Evolutionary conservation across 2,329 filamentous ascomycete species (phyloP).

Genomic region (Trichophyton rubrum): DNA sequence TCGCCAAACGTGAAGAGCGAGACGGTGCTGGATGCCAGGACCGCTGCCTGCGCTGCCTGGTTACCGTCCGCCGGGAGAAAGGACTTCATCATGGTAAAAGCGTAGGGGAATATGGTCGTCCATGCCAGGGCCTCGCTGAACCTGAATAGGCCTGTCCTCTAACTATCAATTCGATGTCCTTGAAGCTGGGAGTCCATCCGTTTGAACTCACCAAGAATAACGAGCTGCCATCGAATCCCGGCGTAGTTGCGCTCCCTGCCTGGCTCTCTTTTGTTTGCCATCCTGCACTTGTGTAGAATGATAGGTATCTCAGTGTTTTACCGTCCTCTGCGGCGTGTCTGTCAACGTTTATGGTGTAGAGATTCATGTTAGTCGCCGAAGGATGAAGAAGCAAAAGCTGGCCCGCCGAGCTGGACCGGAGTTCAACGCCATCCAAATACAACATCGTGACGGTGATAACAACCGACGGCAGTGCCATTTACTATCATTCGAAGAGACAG

Average conservation of each 20-base stretch:
- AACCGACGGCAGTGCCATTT: too few species aligned
- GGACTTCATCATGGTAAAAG: slow-evolving; percentile 8
- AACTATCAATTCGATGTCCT: background rate
- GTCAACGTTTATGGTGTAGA: too few species aligned
- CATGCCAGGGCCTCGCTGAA: slow-evolving; percentile 11
- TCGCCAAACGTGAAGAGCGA: slow-evolving; percentile 10
- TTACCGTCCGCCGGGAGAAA: background rate
- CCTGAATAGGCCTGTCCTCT: slow-evolving; percentile 7
- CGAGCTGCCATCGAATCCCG: background rate
- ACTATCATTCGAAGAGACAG: too few species aligned
- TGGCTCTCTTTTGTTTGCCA: background rate
- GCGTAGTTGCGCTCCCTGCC: background rate
- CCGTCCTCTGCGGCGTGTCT: too few species aligned
- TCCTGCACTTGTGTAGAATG: too few species aligned
- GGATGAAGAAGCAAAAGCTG: too few species aligned
- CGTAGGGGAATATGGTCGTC: slow-evolving; percentile 11
- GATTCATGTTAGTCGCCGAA: too few species aligned
- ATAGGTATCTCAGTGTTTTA: too few species aligned
- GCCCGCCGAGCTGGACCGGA: too few species aligned
- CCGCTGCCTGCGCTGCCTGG: slow-evolving; percentile 1
- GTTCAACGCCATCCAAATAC: too few species aligned
- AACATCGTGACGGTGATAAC: too few species aligned
- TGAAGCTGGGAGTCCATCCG: background rate
- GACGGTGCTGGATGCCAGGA: slow-evolving; percentile 5
- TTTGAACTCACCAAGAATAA: slow-evolving; percentile 1